Conservation (phyloP, 2,329 filamentous ascomycete species). For the Stagonosporopsis tanaceti region DNA sequence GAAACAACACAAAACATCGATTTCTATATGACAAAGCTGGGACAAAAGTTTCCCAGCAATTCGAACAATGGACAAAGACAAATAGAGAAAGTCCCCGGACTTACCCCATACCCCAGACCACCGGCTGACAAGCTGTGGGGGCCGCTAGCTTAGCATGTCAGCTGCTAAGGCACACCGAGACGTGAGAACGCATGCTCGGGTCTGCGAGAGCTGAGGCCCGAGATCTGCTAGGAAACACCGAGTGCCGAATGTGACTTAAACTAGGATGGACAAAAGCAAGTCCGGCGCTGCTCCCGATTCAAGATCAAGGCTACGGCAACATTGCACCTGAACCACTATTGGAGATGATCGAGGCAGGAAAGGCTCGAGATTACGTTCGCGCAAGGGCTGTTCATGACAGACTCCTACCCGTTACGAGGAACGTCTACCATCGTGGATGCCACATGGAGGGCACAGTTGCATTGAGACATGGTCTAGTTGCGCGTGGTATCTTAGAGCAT, state of each 20-base stretch:
- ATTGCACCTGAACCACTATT: conserved; percentile 61
- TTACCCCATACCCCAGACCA: conserved; percentile 32
- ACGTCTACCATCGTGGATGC: conserved; percentile 63
- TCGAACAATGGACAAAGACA: conserved; percentile 10
- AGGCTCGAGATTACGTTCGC: conserved; percentile 58
- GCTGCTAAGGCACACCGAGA: not conserved
- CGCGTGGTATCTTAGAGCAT: conserved; percentile 59
- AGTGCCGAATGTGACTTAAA: conserved; percentile 5
- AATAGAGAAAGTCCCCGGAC: conserved; percentile 25
- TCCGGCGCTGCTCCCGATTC: not conserved
- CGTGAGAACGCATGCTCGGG: not conserved
- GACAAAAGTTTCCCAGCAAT: conserved; percentile 33
- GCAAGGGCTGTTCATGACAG: conserved; percentile 61
- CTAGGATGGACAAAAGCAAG: conserved; percentile 23
- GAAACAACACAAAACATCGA: not conserved
- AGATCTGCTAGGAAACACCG: not conserved
- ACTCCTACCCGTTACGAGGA: conserved; percentile 61
- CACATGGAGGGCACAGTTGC: conserved; percentile 64
- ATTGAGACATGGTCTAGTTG: conserved; percentile 61
- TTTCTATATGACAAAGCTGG: conserved; percentile 27
- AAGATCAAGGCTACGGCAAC: conserved; percentile 55
- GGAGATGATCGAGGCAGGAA: conserved; percentile 61
- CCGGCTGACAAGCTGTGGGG: not conserved
- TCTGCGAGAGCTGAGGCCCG: not conserved
- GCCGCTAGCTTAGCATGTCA: not conserved